phyloP scores from a whole-genome alignment of 2,329 filamentous ascomycete genomes.

The Trichophyton simii region DNA sequence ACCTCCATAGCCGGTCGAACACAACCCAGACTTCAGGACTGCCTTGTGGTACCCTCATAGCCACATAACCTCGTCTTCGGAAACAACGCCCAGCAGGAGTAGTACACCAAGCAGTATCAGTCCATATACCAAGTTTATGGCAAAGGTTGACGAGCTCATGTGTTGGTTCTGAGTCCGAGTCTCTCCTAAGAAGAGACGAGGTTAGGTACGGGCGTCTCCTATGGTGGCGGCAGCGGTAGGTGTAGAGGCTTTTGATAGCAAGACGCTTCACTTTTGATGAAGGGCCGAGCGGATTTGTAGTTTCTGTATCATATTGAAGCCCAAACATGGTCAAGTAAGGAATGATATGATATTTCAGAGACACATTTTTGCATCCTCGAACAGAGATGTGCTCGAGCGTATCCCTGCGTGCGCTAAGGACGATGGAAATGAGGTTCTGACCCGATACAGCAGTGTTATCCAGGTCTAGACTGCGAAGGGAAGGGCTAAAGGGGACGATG shows the following conservation, averaged over 20 bases:
- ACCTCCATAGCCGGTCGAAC: conserved; percentile 48
- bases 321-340: conserved; percentile 43
- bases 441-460: conserved; percentile 51
- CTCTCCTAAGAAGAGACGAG: conserved; percentile 41
- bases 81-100: conserved; percentile 46
- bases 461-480: conserved; percentile 45
- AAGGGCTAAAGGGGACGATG: conserved; percentile 44
- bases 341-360: conserved; percentile 51
- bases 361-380: conserved; percentile 52
- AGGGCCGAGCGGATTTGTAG: conserved; percentile 28
- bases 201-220: conserved; percentile 48
- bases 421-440: conserved; percentile 42
- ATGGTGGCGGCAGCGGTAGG: conserved; percentile 51
- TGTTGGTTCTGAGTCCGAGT: conserved; percentile 49
- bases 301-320: conserved; percentile 33
- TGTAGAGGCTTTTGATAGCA: conserved; percentile 48
- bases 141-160: conserved; percentile 49
- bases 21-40: conserved; percentile 50
- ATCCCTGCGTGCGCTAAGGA: conserved; percentile 42
- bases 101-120: conserved; percentile 49
- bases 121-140: conserved; percentile 48
- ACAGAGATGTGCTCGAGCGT: conserved; percentile 49
- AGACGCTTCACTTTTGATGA: conserved; percentile 28
- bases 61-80: conserved; percentile 44
- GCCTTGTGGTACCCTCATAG: conserved; percentile 42